Evolutionary conservation across 2,329 filamentous ascomycete species (phyloP).

Genomic region (Ophiostoma sp.): DNA sequence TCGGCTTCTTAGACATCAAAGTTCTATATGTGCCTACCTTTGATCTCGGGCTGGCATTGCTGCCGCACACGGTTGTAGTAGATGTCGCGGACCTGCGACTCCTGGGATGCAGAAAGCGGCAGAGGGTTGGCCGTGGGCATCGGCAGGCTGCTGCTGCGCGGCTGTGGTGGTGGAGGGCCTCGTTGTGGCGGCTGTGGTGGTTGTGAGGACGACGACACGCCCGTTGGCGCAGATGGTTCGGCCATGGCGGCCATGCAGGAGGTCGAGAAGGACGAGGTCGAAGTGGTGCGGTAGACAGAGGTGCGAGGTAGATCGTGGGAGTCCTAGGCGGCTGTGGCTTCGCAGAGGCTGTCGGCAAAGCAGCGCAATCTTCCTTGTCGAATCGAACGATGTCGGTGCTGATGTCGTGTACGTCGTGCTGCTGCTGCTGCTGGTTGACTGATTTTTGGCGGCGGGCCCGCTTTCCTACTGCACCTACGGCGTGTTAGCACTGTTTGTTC

Average conservation of each 20-base stretch:
- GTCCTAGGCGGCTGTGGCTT: background rate
- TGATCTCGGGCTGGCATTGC: conserved; percentile 72
- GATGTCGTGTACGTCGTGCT: conserved; percentile 6
- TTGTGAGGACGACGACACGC: conserved; percentile 29
- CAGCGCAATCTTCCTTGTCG: background rate
- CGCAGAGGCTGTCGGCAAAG: background rate
- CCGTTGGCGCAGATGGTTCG: conserved; percentile 26
- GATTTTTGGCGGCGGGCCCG: conserved; percentile 14
- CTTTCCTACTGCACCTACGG: background rate
- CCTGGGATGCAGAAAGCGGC: conserved; percentile 75
- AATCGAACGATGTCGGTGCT: conserved; percentile 14
- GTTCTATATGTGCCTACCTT: conserved; percentile 47
- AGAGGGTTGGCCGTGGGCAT: conserved; percentile 70
- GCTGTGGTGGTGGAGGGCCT: background rate
- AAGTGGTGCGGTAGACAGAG: background rate
- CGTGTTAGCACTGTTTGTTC: background rate
- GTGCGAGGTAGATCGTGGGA: background rate
- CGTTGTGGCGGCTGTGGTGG: conserved; percentile 16
- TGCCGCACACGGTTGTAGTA: conserved; percentile 74
- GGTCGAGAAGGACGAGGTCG: background rate
- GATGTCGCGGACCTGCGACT: conserved; percentile 73
- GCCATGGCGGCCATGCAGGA: conserved; percentile 14
- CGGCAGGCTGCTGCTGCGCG: conserved; percentile 28
- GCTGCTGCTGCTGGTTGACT: background rate
- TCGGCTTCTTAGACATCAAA: background rate